phyloP scores from a whole-genome alignment of 2,329 filamentous ascomycete genomes.

The Fusarium siculi region DNA sequence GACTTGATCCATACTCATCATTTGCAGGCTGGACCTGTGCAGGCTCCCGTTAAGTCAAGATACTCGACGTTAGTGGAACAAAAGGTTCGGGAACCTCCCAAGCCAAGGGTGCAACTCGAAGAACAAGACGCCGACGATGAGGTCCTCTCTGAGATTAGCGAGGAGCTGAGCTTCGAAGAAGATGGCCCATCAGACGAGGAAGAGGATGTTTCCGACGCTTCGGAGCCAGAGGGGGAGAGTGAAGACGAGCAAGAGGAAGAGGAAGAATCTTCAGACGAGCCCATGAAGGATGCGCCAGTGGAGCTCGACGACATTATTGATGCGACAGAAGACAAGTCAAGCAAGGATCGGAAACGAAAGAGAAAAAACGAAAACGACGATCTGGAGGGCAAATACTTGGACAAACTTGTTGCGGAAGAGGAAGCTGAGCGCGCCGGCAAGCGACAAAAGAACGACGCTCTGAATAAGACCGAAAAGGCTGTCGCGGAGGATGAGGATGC shows the following conservation, averaged over 20 bases:
- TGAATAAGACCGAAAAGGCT: conserved; percentile 40
- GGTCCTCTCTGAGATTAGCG: conserved; percentile 48
- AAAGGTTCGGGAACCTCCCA: conserved; percentile 46
- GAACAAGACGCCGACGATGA: conserved; percentile 49
- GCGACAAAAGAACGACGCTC: conserved; percentile 57
- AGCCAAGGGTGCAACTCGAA: conserved; percentile 45
- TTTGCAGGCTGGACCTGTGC: conserved; percentile 62
- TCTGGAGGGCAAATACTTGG: conserved; percentile 76
- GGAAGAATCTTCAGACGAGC: conserved; percentile 53
- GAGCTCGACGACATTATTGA: conserved; percentile 52
- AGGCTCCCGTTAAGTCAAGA: conserved; percentile 56
- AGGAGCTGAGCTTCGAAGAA: conserved; percentile 49
- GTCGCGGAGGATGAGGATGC: conserved; percentile 59
- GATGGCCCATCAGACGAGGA: conserved; percentile 44
- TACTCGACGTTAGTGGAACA: conserved; percentile 54
- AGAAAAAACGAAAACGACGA: conserved; percentile 75
- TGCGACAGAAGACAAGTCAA: conserved; percentile 49
- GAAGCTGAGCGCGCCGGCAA: conserved; percentile 67
- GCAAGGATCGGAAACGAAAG: conserved; percentile 70
- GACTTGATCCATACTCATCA: conserved; percentile 22
- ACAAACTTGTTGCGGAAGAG: conserved; percentile 69
- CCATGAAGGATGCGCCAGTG: conserved; percentile 48
- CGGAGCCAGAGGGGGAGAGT: conserved; percentile 39
- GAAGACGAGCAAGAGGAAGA: conserved; percentile 40
- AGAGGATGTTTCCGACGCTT: conserved; percentile 44